phyloP scores from a whole-genome alignment of 805 yeast genomes.

The Starmerella sp. region DNA sequence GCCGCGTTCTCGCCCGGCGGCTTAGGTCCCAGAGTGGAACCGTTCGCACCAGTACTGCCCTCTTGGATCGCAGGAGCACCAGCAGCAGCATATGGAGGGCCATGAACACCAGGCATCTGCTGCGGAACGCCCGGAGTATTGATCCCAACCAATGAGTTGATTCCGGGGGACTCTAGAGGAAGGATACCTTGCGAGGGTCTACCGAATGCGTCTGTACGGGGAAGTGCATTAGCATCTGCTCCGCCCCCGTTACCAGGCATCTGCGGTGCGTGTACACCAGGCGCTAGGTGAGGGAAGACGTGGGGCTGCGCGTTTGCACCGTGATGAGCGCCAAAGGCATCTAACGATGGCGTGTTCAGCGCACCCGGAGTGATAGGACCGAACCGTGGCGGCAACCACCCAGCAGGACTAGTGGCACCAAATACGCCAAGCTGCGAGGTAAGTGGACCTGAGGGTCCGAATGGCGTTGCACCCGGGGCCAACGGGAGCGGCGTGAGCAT shows the following conservation, averaged over 20 bases:
- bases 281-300: background rate
- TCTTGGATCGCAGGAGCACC: background rate
- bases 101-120: background rate
- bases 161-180: background rate
- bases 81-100: background rate
- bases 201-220: background rate
- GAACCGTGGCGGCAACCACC: constrained; percentile 6
- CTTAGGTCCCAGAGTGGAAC: background rate
- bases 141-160: background rate
- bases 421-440: background rate
- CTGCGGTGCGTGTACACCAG: background rate
- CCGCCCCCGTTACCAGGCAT: background rate
- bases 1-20: constrained; percentile 11
- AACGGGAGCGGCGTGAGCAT: constrained; percentile 17
- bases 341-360: background rate
- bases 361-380: constrained; percentile 13
- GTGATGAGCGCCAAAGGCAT: background rate
- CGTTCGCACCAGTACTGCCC: background rate
- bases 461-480: background rate
- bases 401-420: constrained; percentile 7
- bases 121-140: background rate
- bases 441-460: background rate
- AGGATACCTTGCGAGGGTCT: background rate
- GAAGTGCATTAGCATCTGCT: background rate
- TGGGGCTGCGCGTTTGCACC: background rate